Conservation (phyloP, 1,284 basidiomycete genomes). For the Cutaneotrichosporon cyanovorans region DNA sequence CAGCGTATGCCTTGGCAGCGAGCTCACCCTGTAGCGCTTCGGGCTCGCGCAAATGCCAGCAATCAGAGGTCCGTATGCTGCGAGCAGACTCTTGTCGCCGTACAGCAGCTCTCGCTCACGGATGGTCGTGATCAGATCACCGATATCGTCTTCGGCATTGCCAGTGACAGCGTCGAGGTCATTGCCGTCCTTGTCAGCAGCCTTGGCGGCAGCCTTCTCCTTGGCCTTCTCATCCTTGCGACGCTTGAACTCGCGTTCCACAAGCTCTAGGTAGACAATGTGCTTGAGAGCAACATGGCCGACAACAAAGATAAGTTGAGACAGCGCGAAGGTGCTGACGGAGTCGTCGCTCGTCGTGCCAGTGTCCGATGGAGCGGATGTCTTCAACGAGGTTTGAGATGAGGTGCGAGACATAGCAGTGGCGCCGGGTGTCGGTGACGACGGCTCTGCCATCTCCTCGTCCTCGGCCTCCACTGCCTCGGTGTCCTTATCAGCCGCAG, state of each 20-base stretch:
- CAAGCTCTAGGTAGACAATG: slow-evolving; percentile 89
- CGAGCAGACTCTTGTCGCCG: slow-evolving; percentile 72
- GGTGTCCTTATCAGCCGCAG: background rate
- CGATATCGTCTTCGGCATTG: slow-evolving; percentile 97
- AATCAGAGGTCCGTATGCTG: slow-evolving; percentile 80
- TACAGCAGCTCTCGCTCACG: slow-evolving; percentile 84
- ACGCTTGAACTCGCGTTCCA: slow-evolving; percentile 95
- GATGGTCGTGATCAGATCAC: slow-evolving; percentile 75
- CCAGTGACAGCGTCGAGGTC: slow-evolving; percentile 96
- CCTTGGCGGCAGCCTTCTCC: slow-evolving; percentile 43
- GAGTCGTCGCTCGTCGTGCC: slow-evolving; percentile 45
- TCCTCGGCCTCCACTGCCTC: slow-evolving; percentile 11
- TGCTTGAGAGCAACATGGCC: slow-evolving; percentile 97
- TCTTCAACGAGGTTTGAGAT: slow-evolving; percentile 13
- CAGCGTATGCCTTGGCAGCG: background rate
- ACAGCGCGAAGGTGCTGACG: slow-evolving; percentile 75
- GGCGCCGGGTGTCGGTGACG: slow-evolving; percentile 1
- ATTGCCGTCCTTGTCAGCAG: slow-evolving; percentile 60
- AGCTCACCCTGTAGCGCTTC: slow-evolving; percentile 69
- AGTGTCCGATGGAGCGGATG: slow-evolving; percentile 27
- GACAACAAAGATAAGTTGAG: slow-evolving; percentile 86
- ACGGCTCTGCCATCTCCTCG: background rate
- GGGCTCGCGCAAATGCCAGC: slow-evolving; percentile 79
- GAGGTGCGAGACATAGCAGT: slow-evolving; percentile 10
- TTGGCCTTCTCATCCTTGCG: slow-evolving; percentile 82